Base-by-base conservation (phyloP, 768 basidiomycete genomes). In the Pleurotus platypus region DNA sequence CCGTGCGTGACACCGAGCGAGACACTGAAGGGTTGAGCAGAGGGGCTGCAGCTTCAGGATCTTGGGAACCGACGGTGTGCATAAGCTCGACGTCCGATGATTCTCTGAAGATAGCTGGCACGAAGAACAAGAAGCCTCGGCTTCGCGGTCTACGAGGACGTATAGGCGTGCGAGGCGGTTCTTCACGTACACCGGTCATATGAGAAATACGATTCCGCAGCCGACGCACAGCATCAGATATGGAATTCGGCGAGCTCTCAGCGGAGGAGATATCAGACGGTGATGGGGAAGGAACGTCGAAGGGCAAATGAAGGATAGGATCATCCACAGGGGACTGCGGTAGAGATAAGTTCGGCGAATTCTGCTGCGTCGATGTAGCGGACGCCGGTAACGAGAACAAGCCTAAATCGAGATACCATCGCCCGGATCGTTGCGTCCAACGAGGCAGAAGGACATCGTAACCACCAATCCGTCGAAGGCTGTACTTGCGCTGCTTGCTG, bases 401-500 rank as follows among this genome's bases (percentile, higher is more conserved):
- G 37, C 81, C 81, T 55, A 90, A 75, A 65, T 90, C 86, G 56
- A 92, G 72, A 57, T 89, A 83, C 84, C 87, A 89, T 49, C 87
- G 79, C 2, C 87, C 86, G 57, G 87, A 83, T 50, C 83, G 80
- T 56, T 84, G 81, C 55, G 81, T 85, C 75, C 87, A 79, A 48
- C 90, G 84, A 4, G 92, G 90, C 57, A 92, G 77, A 48, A 90
- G 73, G 12, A 93, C 84, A 37, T 93, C 89, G 65, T 93, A 92
- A 11, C 86, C 85, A 40, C 85, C 82, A 18, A 87, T 81, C 60
- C 81, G 78, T 61, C 84, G 75, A 51, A 86, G 74, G 60, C 76
- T 76, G 59, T 80, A 79, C 59, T 83, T 79, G 57, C 88, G 80
- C 61, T 85, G 81, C 66, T 81, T 84, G 60, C 67, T 68, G 49